A percentile compares a stretch with the other conserved stretches of the same genome.
phyloP scores from a whole-genome alignment of 306 rosid genomes.

The Sechiopsis laciniata region DNA sequence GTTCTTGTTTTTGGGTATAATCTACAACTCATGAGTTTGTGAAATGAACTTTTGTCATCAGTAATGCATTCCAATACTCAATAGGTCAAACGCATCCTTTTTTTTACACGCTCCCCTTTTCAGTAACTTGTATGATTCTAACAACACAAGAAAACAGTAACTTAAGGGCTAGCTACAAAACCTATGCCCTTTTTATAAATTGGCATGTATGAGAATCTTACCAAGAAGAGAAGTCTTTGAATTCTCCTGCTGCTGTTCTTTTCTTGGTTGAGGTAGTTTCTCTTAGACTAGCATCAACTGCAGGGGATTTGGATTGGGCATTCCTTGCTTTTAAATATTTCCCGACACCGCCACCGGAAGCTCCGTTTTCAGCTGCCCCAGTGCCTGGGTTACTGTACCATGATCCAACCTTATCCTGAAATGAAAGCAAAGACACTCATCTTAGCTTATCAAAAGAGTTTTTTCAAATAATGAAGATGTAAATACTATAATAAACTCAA shows the following conservation, averaged over 20 bases:
- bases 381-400: conserved; percentile 91
- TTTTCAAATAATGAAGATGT: neutral
- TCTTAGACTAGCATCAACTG: conserved; percentile 30
- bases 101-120: conserved; percentile 11
- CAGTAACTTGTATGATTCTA: neutral
- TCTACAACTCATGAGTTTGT: conserved; percentile 15
- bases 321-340: conserved; percentile 71
- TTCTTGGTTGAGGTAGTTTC: conserved; percentile 51
- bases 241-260: conserved; percentile 58
- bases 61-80: neutral
- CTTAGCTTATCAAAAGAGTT: conserved; percentile 14
- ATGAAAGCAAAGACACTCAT: conserved; percentile 8
- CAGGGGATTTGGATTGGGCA: conserved; percentile 42
- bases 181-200: neutral
- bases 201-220: conserved; percentile 20
- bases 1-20: neutral
- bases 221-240: conserved; percentile 78
- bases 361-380: conserved; percentile 50
- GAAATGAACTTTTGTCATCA: conserved; percentile 12
- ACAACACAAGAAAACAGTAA: conserved; percentile 6
- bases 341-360: conserved; percentile 57
- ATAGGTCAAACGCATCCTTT: neutral
- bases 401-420: conserved; percentile 77
- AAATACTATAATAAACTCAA: conserved; percentile 5
- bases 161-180: neutral